Conservation (phyloP, 148 eudicot species). For the Pouteria glomerata region DNA sequence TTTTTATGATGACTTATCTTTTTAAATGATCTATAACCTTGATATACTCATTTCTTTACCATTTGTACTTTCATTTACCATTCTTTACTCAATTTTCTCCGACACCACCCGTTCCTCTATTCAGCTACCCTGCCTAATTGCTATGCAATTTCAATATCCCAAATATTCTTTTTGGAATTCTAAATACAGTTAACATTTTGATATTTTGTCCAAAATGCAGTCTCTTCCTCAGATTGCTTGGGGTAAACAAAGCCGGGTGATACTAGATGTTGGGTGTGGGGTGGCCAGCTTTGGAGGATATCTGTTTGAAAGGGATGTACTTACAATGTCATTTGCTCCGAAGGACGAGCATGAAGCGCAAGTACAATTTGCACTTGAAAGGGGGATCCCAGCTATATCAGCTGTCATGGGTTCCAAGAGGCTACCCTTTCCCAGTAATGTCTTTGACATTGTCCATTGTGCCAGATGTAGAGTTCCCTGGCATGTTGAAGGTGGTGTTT, state of each 20-base stretch:
- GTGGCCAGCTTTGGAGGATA: conserved; percentile 51
- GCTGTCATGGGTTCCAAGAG: conserved; percentile 45
- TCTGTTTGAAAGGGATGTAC: conserved; percentile 39
- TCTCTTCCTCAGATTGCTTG: conserved; percentile 30
- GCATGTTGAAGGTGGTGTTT: conserved; percentile 39
- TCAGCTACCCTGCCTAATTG: too few relatives aligned
- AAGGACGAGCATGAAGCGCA: conserved; percentile 55
- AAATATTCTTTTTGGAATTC: too few relatives aligned
- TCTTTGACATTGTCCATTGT: conserved; percentile 42
- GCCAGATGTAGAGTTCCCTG: conserved; percentile 49
- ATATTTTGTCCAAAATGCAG: too few relatives aligned
- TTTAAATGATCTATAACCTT: too few relatives aligned
- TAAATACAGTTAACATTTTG: too few relatives aligned
- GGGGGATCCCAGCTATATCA: conserved; percentile 47
- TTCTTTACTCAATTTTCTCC: too few relatives aligned
- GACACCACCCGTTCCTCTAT: too few relatives aligned
- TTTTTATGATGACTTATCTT: too few relatives aligned
- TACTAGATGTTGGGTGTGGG: conserved; percentile 55
- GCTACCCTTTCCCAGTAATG: conserved; percentile 36
- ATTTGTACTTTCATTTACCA: too few relatives aligned
- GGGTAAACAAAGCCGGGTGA: conserved; percentile 37
- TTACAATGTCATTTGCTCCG: conserved; percentile 50
- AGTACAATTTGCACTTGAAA: conserved; percentile 47
- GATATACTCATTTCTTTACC: too few relatives aligned
- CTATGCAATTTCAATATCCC: too few relatives aligned